Base-by-base conservation (phyloP, 2,329 filamentous ascomycete species). In the Diaporthe sp. region DNA sequence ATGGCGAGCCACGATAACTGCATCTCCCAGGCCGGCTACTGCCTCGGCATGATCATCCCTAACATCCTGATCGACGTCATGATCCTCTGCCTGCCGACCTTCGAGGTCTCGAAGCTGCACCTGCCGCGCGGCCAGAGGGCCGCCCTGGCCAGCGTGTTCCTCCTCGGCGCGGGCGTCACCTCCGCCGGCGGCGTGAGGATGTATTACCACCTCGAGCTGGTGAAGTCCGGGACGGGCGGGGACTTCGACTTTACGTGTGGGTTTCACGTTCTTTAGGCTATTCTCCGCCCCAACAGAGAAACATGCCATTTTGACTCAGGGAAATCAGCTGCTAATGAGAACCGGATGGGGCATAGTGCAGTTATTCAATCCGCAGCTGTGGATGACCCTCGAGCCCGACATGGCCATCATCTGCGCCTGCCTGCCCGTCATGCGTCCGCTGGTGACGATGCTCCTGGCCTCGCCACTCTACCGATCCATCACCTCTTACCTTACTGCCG, bases 41-140 rank as follows among this genome's bases (percentile, higher is more conserved):
- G 57, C 71, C 51, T 71, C 10, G 68, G 53, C 34, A 71, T 42
- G 51, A 34, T 58, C 37, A 53, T 65, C 3, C 72, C 72, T 3
- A 74, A 74, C 37, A 71, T 71, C 31, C 39, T 61, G 2, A 60
- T 74, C 51, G 72, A 74, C 47, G 34, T 51, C 13, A n/a, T 53
- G 51, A 74, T 74, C n/a, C 63, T 74, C 13, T 74, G 39, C 31
- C 44, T 74, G 13, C 72, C 72, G 10, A 60, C 47, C 22, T 61
- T 51, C 28, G 72, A 74, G 53, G 63, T 74, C 42, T 39, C 25
- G 2, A 70, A 74, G n/a, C 31, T 74, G 22, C 72, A 74, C n/a
- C 22, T 74, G 22, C 28, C 42, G 5, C 47, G 60, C 10, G 34
- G 51, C 31, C 57, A 67, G 44, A 73, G 31, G 25, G 13, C 22